phyloP scores from a whole-genome alignment of 179 eudicot species.

The Silene vulgaris region DNA sequence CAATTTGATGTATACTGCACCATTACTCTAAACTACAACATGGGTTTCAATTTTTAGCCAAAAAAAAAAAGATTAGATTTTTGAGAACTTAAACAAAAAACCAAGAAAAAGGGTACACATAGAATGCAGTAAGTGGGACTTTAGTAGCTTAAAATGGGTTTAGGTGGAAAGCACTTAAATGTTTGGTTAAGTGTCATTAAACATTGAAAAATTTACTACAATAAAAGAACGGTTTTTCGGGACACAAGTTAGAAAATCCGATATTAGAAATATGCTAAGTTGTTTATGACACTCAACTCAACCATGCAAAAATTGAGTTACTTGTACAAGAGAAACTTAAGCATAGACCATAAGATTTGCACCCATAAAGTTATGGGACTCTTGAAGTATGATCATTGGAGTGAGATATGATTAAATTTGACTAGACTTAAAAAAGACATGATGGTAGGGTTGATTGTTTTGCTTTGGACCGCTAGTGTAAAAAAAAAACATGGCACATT shows the following conservation, averaged over 20 bases:
- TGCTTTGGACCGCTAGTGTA: conserved; percentile 10
- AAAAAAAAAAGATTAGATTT: not conserved
- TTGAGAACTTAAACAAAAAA: conserved; percentile 9
- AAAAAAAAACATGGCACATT: conserved; percentile 10
- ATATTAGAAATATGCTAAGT: not conserved
- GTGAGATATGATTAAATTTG: conserved; percentile 21
- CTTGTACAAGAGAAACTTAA: conserved; percentile 19
- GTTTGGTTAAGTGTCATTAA: conserved; percentile 27
- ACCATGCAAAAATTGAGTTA: not conserved
- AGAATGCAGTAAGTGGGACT: conserved; percentile 27
- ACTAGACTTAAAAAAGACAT: conserved; percentile 19
- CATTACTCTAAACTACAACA: conserved; percentile 23
- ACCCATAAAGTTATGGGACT: conserved; percentile 19
- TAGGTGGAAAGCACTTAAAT: conserved; percentile 41
- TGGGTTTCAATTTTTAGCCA: conserved; percentile 14
- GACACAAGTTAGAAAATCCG: too few species aligned
- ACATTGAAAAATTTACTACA: conserved; percentile 12
- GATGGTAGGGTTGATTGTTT: conserved; percentile 21
- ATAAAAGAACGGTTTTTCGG: not conserved
- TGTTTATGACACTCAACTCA: conserved; percentile 12
- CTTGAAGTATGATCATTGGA: conserved; percentile 27
- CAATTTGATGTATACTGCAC: conserved; percentile 18
- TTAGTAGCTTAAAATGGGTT: conserved; percentile 26
- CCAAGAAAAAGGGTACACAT: conserved; percentile 22
- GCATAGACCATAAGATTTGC: conserved; percentile 9